Percentiles rank a stretch among this genome's conserved stretches.
These are phyloP conservation scores for Pholiota conissans DNA, from an alignment of 768 basidiomycete species.

Conservation along the genomic window DNA sequence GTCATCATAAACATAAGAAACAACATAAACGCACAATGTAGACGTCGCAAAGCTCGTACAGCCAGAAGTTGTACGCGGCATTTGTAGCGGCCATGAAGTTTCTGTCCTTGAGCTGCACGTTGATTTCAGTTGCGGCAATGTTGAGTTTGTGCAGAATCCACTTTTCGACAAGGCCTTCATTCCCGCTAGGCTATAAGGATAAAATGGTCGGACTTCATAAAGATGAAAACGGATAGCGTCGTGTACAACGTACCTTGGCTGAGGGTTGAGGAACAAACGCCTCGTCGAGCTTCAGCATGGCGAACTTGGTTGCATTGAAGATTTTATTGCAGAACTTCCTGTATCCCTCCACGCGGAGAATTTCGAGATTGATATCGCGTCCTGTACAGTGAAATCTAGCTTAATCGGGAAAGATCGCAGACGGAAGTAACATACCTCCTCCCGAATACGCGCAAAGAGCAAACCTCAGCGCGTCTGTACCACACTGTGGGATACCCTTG, in stretches of 20 bases:
- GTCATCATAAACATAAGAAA: neutral
- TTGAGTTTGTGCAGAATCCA: constrained; percentile 98
- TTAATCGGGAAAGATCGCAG: neutral
- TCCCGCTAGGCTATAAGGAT: constrained; percentile 74
- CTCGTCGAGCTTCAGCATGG: constrained; percentile 94
- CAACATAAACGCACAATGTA: constrained; percentile 72
- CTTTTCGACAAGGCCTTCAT: constrained; percentile 88
- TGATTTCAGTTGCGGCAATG: constrained; percentile 73
- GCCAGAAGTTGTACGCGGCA: constrained; percentile 90
- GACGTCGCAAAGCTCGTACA: constrained; percentile 98
- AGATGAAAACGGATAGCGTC: neutral
- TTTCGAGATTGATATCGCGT: constrained; percentile 96
- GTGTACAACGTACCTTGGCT: constrained; percentile 50
- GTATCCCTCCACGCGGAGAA: constrained; percentile 94
- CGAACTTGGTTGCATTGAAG: constrained; percentile 98
- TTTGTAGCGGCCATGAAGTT: constrained; percentile 94
- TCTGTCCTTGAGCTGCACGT: constrained; percentile 69
- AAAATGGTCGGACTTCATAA: too few species aligned
- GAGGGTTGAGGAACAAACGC: constrained; percentile 73
- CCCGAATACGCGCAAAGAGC: constrained; percentile 93
- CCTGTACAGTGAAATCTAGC: constrained; percentile 44
- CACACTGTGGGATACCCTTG: constrained; percentile 98
- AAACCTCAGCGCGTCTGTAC: constrained; percentile 94
- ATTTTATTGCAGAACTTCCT: constrained; percentile 99
- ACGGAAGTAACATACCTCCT: constrained; percentile 53